Conservation (phyloP, 768 basidiomycete species). For the Phylloporus sp. region DNA sequence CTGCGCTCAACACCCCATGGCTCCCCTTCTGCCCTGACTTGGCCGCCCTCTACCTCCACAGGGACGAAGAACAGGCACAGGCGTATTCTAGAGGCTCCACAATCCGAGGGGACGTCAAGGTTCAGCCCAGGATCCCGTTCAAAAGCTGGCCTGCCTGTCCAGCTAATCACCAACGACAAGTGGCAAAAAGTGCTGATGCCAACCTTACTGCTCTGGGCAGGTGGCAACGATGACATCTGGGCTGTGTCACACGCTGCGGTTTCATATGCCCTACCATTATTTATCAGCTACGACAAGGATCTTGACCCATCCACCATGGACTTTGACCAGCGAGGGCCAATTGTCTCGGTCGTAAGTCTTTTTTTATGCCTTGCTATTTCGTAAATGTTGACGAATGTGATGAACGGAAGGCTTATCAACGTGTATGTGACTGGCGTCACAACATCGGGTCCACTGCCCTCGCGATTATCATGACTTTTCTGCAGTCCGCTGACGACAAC, state of each 20-base stretch:
- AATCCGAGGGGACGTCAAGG: no score
- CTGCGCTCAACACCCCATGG: not conserved
- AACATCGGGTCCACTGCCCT: conserved; percentile 3
- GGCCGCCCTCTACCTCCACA: not conserved
- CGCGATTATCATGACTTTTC: not conserved
- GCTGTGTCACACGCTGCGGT: not conserved
- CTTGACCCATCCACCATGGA: not conserved
- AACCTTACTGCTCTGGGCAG: not conserved
- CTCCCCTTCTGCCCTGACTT: not conserved
- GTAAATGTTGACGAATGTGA: no score
- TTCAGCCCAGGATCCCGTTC: not conserved
- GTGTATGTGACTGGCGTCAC: conserved; percentile 4
- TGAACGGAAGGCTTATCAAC: conserved; percentile 1
- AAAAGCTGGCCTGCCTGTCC: not conserved
- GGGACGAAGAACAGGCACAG: not conserved
- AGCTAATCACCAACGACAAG: not conserved
- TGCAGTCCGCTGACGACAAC: not conserved
- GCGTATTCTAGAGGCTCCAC: not conserved
- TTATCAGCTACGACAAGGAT: not conserved
- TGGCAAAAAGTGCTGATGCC: conserved; percentile 1
- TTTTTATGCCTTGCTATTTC: not conserved
- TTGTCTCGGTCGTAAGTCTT: not conserved
- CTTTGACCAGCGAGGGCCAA: not conserved
- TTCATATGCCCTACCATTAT: not conserved
- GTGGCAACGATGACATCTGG: not conserved